Evolutionary conservation across 768 basidiomycete species (phyloP).

Genomic region (Tricholoma flavovirens): DNA sequence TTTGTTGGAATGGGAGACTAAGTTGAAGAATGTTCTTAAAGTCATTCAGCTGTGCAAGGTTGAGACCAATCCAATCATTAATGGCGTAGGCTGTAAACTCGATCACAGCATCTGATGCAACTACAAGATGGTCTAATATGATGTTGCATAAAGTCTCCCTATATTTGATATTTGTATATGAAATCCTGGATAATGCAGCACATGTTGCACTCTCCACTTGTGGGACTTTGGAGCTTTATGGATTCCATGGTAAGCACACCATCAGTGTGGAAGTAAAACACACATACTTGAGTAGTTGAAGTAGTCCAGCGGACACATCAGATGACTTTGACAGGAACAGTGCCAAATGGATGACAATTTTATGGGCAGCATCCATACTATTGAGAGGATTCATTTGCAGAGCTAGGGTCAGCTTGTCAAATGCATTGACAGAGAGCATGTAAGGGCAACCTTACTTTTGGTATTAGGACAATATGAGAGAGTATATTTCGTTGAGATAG

Average conservation of each 20-base stretch:
- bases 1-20: constrained; percentile 10
- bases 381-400: constrained; percentile 11
- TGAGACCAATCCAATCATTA: constrained; percentile 15
- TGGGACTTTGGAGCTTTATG: constrained; percentile 6
- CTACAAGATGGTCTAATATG: constrained; percentile 9
- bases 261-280: not conserved
- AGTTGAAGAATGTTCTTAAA: constrained; percentile 10
- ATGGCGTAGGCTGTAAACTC: constrained; percentile 12
- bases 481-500: too few relatives aligned
- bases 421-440: constrained; percentile 9
- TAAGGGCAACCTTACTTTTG: too few relatives aligned
- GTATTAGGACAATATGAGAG: too few relatives aligned
- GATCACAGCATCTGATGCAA: constrained; percentile 12
- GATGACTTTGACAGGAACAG: constrained; percentile 12
- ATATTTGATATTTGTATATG: constrained; percentile 8
- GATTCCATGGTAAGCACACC: not conserved
- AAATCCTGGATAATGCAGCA: constrained; percentile 11
- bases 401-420: constrained; percentile 6
- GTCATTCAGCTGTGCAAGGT: constrained; percentile 14
- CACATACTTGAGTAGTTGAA: constrained; percentile 17
- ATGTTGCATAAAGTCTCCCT: constrained; percentile 11
- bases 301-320: constrained; percentile 10
- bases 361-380: constrained; percentile 8
- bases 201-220: constrained; percentile 9
- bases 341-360: constrained; percentile 11